Percentiles rank a stretch among this genome's conserved stretches.
phyloP scores from a whole-genome alignment of 495 filamentous ascomycete species.

The Penicillium silybi region DNA sequence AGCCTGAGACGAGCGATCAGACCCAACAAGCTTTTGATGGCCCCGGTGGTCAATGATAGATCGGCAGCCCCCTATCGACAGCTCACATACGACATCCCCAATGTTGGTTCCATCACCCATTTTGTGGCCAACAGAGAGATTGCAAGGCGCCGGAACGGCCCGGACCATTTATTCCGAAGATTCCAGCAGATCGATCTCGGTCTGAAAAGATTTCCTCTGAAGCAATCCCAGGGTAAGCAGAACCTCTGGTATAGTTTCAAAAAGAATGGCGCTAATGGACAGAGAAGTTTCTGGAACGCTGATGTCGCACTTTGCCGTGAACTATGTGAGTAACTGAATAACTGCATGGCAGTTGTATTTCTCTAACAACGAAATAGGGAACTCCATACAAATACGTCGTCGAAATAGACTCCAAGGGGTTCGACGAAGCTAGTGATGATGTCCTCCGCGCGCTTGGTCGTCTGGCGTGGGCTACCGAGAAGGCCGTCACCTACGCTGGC shows the following conservation, averaged over 20 bases:
- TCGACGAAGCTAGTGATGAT: slow-evolving; percentile 54
- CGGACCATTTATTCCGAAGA: slow-evolving; percentile 59
- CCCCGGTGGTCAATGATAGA: slow-evolving; percentile 16
- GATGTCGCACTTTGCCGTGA: slow-evolving; percentile 66
- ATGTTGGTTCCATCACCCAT: slow-evolving; percentile 58
- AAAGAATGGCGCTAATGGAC: neutral
- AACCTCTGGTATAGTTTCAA: neutral
- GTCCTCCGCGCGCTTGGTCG: slow-evolving; percentile 57
- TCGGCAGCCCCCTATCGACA: slow-evolving; percentile 22
- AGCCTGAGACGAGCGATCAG: neutral
- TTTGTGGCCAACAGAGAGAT: slow-evolving; percentile 52
- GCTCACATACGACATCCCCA: slow-evolving; percentile 32
- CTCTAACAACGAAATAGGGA: slow-evolving; percentile 45
- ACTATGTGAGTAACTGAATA: slow-evolving; percentile 54
- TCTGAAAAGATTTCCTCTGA: slow-evolving; percentile 52
- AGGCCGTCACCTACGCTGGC: slow-evolving; percentile 27
- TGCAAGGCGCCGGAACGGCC: slow-evolving; percentile 48
- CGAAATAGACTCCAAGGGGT: slow-evolving; percentile 57
- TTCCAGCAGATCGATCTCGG: slow-evolving; percentile 58
- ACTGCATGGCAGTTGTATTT: slow-evolving; percentile 6
- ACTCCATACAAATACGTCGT: slow-evolving; percentile 82
- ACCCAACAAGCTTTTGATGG: slow-evolving; percentile 24
- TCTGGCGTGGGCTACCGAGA: slow-evolving; percentile 61
- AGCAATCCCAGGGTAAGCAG: slow-evolving; percentile 36
- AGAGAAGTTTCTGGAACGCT: slow-evolving; percentile 41